A percentile compares a stretch with the other conserved stretches of the same genome.
These are phyloP conservation scores for Saccharomycopsis crataegensis DNA, from an alignment of 1,139 yeast genomes.

Conservation along the genomic window DNA sequence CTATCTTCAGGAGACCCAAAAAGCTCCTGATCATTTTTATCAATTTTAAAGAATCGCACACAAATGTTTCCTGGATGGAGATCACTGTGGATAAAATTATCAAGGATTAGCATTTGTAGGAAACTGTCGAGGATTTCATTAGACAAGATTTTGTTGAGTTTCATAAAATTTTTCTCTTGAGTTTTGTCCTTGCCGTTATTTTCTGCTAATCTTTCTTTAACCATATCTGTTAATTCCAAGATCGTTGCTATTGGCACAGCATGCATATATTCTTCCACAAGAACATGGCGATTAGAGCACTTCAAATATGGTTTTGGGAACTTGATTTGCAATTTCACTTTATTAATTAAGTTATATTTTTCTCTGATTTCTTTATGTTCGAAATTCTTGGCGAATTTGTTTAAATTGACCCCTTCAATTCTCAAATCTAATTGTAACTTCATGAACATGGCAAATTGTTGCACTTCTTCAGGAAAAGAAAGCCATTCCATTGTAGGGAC, in stretches of 20 bases:
- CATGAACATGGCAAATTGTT: conserved; percentile 81
- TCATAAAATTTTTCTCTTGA: conserved; percentile 10
- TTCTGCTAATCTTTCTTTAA: conserved; percentile 3
- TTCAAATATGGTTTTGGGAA: conserved; percentile 74
- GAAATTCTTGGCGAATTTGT: conserved; percentile 61
- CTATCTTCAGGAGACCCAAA: conserved; percentile 12
- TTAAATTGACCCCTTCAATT: conserved; percentile 78
- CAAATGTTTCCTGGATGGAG: conserved; percentile 94
- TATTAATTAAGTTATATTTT: conserved; percentile 20
- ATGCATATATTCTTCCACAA: conserved; percentile 78
- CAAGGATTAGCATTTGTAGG: conserved; percentile 82
- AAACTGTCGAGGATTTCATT: conserved; percentile 88
- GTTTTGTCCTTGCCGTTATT: background rate
- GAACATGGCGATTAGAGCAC: conserved; percentile 61
- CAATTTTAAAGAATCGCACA: conserved; percentile 56
- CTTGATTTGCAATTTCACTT: conserved; percentile 47
- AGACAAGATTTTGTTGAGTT: conserved; percentile 65
- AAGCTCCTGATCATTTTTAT: conserved; percentile 27
- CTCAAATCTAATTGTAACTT: conserved; percentile 80
- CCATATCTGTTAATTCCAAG: conserved; percentile 37
- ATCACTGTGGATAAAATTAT: conserved; percentile 93
- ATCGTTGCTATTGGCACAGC: conserved; percentile 79
- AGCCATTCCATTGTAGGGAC: conserved; percentile 98
- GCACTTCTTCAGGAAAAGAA: conserved; percentile 89
- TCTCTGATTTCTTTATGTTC: conserved; percentile 10